Evolutionary conservation across 176 grass and related monocot species (phyloP).

Genomic region (Triticum timopheevii): DNA sequence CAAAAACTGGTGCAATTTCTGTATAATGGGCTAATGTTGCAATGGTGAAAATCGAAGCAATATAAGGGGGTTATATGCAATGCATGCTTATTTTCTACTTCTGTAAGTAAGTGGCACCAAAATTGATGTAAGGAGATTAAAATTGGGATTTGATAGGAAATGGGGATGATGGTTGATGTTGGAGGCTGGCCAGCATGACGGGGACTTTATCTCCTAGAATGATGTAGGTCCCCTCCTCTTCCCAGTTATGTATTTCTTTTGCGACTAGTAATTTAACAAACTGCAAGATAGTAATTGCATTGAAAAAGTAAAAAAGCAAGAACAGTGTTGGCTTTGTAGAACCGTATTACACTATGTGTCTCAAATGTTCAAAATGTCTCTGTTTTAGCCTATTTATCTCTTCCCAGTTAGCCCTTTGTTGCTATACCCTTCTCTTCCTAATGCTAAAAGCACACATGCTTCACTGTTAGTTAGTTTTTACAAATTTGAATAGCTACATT

Average conservation of each 20-base stretch:
- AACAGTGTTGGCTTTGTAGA: background rate
- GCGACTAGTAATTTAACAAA: background rate
- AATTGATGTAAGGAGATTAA: constrained; percentile 47
- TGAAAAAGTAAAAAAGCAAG: background rate
- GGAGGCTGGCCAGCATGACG: constrained; percentile 53
- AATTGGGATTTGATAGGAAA: constrained; percentile 92
- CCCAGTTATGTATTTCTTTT: constrained; percentile 16
- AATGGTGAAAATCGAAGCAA: background rate
- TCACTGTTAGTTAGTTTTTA: background rate
- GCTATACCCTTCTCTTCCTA: background rate
- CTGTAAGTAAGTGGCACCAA: background rate
- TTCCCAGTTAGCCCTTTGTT: background rate
- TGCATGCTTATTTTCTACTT: background rate
- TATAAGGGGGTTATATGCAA: background rate
- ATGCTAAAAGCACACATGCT: background rate
- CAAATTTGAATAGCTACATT: background rate
- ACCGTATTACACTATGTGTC: background rate
- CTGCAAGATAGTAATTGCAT: background rate
- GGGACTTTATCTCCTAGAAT: constrained; percentile 55
- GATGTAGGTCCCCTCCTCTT: constrained; percentile 74
- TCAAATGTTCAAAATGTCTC: background rate
- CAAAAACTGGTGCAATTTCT: background rate
- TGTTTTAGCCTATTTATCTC: background rate
- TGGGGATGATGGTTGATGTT: constrained; percentile 97
- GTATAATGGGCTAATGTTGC: background rate